A percentile compares a stretch with the other conserved stretches of the same genome.
These are phyloP conservation scores for Peniophora sp. DNA, from an alignment of 1,284 basidiomycete species.

Conservation along the genomic window DNA sequence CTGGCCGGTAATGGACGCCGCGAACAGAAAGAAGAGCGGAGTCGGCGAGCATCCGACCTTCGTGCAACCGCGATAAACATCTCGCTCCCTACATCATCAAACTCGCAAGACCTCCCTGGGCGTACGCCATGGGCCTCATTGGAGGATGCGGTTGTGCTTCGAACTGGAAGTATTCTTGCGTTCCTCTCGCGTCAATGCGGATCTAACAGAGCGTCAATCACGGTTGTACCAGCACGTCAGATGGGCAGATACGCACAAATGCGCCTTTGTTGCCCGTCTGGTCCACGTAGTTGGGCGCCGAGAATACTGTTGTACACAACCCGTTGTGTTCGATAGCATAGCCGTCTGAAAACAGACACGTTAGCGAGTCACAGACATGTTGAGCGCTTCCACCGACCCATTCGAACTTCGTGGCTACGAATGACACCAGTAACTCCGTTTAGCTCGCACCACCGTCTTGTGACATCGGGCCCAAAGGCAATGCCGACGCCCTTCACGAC, in stretches of 20 bases:
- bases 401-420: slow-evolving; percentile 95
- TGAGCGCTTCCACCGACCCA: slow-evolving; percentile 40
- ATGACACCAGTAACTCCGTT: slow-evolving; percentile 88
- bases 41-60: no score
- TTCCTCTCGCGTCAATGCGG: slow-evolving; percentile 74
- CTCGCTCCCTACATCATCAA: slow-evolving; percentile 44
- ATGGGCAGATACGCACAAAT: slow-evolving; percentile 43
- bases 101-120: slow-evolving; percentile 51
- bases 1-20: no score
- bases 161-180: slow-evolving; percentile 75
- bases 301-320: slow-evolving; percentile 84
- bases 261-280: slow-evolving; percentile 77
- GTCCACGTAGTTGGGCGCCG: slow-evolving; percentile 81
- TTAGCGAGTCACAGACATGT: neutral
- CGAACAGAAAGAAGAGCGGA: no score
- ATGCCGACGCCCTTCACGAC: slow-evolving; percentile 79
- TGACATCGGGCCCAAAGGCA: slow-evolving; percentile 93
- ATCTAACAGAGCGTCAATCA: slow-evolving; percentile 41
- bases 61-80: no score
- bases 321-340: slow-evolving; percentile 89
- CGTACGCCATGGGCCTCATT: slow-evolving; percentile 90
- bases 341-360: slow-evolving; percentile 42
- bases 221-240: no score
- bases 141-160: slow-evolving; percentile 84
- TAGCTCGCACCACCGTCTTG: slow-evolving; percentile 78